These are phyloP conservation scores for Globisporangium recalcitrans DNA, from an alignment of 352 stramenopile species.

Conservation along the genomic window DNA sequence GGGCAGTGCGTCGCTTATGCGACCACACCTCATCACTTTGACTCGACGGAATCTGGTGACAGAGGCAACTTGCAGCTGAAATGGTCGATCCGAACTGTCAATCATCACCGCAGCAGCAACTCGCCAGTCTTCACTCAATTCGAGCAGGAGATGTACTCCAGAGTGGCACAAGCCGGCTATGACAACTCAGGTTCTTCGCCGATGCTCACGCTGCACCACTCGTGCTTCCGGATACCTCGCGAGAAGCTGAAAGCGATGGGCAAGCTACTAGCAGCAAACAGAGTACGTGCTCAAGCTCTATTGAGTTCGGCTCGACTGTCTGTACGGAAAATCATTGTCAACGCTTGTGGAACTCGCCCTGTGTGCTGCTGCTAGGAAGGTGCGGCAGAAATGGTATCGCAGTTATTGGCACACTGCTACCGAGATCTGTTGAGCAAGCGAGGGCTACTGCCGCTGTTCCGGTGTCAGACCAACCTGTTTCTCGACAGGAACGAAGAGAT, in stretches of 20 bases:
- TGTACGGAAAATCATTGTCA: neutral
- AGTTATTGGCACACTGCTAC: constrained; percentile 12
- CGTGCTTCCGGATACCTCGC: constrained; percentile 15
- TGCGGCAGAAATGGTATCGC: neutral
- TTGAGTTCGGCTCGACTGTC: neutral
- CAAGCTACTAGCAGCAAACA: constrained; percentile 7
- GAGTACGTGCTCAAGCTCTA: constrained; percentile 11
- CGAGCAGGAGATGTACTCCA: constrained; percentile 18
- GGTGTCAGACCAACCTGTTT: constrained; percentile 12
- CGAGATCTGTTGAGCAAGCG: constrained; percentile 3
- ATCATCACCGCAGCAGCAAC: constrained; percentile 14
- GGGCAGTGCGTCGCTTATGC: constrained; percentile 25
- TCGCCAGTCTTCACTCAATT: constrained; percentile 1
- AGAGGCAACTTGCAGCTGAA: neutral
- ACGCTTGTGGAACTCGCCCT: neutral
- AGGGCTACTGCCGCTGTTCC: constrained; percentile 4
- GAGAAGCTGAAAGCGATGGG: constrained; percentile 18
- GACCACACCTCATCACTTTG: constrained; percentile 15
- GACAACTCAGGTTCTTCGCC: neutral
- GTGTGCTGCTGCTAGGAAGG: constrained; percentile 4
- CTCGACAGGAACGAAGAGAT: constrained; percentile 12
- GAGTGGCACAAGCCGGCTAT: constrained; percentile 16
- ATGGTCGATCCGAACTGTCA: constrained; percentile 20
- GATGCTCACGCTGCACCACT: constrained; percentile 22
- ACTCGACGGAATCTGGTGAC: neutral